These are phyloP conservation scores for Paraphaeosphaeria minitans DNA, from an alignment of 2,329 filamentous ascomycete species.

Conservation along the genomic window DNA sequence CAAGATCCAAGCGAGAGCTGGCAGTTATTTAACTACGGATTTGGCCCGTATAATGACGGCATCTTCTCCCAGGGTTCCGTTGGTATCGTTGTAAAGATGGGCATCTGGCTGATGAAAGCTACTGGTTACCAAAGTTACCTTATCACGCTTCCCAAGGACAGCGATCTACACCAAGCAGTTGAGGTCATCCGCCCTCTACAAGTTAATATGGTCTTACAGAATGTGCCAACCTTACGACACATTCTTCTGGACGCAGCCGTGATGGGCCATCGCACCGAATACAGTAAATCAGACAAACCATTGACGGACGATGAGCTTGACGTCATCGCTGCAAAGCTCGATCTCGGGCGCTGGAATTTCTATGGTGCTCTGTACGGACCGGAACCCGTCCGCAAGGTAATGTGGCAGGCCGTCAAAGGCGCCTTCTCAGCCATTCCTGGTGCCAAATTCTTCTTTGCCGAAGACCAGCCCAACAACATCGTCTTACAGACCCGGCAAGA, in stretches of 20 bases:
- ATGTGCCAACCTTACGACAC: constrained; percentile 51
- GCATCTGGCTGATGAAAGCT: constrained; percentile 56
- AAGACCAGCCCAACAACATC: constrained; percentile 33
- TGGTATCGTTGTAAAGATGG: constrained; percentile 52
- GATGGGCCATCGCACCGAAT: constrained; percentile 44
- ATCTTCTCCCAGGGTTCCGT: constrained; percentile 57
- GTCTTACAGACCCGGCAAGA: constrained; percentile 43
- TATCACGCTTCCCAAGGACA: constrained; percentile 55
- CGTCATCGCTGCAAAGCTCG: constrained; percentile 47
- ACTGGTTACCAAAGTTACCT: constrained; percentile 49
- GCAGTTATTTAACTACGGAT: constrained; percentile 36
- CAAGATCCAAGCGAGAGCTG: not conserved
- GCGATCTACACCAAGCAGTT: constrained; percentile 55
- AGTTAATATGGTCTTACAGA: constrained; percentile 49
- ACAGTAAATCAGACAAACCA: constrained; percentile 26
- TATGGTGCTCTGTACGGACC: constrained; percentile 49
- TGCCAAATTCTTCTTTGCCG: constrained; percentile 50
- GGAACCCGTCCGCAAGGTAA: constrained; percentile 31
- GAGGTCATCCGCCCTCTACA: constrained; percentile 54
- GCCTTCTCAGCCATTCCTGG: constrained; percentile 30
- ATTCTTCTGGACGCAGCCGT: constrained; percentile 50
- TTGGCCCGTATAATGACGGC: constrained; percentile 40
- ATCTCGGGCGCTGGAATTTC: constrained; percentile 55
- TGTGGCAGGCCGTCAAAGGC: constrained; percentile 43
- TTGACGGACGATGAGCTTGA: constrained; percentile 50